Evolutionary conservation across 2,329 filamentous ascomycete species (phyloP).

Genomic region (Endoconidiophora laricicola): DNA sequence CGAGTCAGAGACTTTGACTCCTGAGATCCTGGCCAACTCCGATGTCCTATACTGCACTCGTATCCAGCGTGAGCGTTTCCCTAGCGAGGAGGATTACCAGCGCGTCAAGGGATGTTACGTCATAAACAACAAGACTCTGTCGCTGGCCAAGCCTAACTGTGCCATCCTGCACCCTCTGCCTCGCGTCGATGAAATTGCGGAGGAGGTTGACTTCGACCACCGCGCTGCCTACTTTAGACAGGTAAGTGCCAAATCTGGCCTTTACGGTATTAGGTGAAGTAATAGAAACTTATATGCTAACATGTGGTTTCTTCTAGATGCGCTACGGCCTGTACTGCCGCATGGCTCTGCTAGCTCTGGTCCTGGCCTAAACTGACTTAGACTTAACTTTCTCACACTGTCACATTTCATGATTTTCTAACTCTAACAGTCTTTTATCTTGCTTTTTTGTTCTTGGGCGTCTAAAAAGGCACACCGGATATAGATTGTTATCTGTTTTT

Average conservation of each 20-base stretch:
- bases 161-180: conserved; percentile 92
- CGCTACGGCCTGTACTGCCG: conserved; percentile 92
- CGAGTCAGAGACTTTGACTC: conserved; percentile 64
- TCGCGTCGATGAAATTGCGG: conserved; percentile 78
- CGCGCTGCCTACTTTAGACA: conserved; percentile 97
- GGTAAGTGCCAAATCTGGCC: conserved; percentile 38
- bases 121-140: conserved; percentile 78
- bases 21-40: conserved; percentile 68
- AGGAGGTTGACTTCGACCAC: conserved; percentile 96
- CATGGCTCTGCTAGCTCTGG: conserved; percentile 90
- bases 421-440: conserved; percentile 7
- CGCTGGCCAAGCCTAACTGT: conserved; percentile 83
- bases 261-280: neutral
- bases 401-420: conserved; percentile 3
- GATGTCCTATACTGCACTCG: conserved; percentile 96
- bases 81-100: conserved; percentile 67
- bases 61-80: conserved; percentile 91
- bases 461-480: neutral
- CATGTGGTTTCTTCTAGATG: conserved; percentile 44
- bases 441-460: conserved; percentile 6
- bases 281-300: neutral
- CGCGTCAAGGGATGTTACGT: conserved; percentile 74
- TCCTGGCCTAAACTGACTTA: conserved; percentile 38
- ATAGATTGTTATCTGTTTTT: neutral
- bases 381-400: neutral